Evolutionary conservation across 148 eudicot genomes (phyloP), one percentile per base, ranked within the genome.

Genomic region (Polygonum maritimum): DNA sequence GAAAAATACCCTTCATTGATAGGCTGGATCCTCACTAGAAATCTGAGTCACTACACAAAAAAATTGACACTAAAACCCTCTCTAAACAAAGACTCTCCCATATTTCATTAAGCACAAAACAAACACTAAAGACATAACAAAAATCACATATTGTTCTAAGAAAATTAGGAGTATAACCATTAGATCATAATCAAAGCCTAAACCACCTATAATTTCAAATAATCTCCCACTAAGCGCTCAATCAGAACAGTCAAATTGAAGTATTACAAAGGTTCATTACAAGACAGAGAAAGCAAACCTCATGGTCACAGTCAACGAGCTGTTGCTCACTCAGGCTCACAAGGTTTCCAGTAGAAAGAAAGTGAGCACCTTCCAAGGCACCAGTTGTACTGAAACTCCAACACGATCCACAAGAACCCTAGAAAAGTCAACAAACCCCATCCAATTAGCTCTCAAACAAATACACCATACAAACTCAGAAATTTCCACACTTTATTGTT

Each of bases 281-380:
- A 67, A 36, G 71, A 4, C 45, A 67, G 11, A 8, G 14, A 67
- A 67, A 15, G 71, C 60, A 48, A 48, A 74, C 62, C 58, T 48
- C 76, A 57, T 75, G 77, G 22, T 52, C 77, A 58, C 70, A 75
- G 21, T 51, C 77, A 22, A 51, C 69, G 44, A 51, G 77, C 31
- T 75, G 76, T 40, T 75, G 77, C 77, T 75, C 77, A 57, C 77
- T 75, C 48, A 75, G 48, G 69, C 69, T 75, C 40, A 75, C 69
- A 38, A 75, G 69, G 26, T 75, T 52, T 2, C 77, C 77, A 1
- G 70, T 75, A 16, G 67, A 41, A 75, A 75, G 67, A 21, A 48
- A 75, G 58, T 57, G 38, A 54, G 77, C 67, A 51, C 77, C 77
- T 75, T 75, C 77, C 22, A 75, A 39, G 26, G 69, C 77, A 14